Evolutionary conservation across 495 filamentous ascomycete species (phyloP), one percentile per base, ranked within the genome.

Genomic region (Geopyxis carbonaria): DNA sequence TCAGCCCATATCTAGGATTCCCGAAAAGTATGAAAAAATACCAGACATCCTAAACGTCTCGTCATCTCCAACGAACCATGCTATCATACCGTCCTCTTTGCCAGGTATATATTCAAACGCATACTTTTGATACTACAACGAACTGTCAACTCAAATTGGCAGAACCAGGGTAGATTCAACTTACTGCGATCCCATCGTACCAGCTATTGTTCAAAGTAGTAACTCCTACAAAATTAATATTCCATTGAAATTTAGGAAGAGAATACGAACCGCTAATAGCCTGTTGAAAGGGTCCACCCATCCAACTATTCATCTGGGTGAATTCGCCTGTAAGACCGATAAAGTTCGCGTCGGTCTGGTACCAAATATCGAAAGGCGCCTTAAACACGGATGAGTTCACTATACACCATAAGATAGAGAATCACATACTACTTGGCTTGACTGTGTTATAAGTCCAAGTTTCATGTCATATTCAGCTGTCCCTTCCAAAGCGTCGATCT

Each of bases 401-500:
- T 39, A 23, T 2, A 9, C 14, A 18, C 14, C 9, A 15, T 38
- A 37, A 25, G 15, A 8, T 11, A 21, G 8, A 22, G 1, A 6
- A 34, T 38, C 19, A 31, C 27, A 20, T 82, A 79, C 80, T 37
- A 73, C 59, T 52, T 86, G 80, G 41, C 68, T 63, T 61, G 72
- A 78, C 46, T 86, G 80, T 9, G 79, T 82, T 1, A 70, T 77
- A 10, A 62, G 60, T 18, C 78, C 78, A 34, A 75, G 61, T n/a
- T 56, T 56, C 6, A 59, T 57, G n/a, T 81, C 48, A 9, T 64
- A 62, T n/a, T 56, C 62, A 24, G 72, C 71, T 45, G 67, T 76
- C n/a, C 72, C 79, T 62, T 86, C 80, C 19, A 82, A 63, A 10
- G 73, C 75, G 62, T 85, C 80, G 36, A 86, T 78, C 61, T 86